phyloP scores from a whole-genome alignment of 148 eudicot species.

The Vaccinium myrtillus region DNA sequence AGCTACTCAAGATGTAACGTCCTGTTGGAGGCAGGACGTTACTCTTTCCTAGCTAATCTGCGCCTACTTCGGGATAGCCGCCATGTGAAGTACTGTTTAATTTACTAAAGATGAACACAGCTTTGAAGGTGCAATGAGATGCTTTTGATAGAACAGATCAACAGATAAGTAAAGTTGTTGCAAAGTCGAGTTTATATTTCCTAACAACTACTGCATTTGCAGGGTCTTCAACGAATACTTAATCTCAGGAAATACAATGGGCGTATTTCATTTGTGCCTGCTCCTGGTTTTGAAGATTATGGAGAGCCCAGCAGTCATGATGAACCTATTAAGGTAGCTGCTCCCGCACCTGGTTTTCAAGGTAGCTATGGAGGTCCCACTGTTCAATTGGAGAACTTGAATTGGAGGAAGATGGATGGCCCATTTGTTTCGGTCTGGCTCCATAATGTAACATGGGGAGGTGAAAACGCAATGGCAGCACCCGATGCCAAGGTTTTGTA shows the following conservation, averaged over 20 bases:
- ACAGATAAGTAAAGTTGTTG: not conserved
- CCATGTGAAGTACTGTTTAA: not conserved
- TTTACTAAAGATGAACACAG: not conserved
- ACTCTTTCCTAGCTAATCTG: too few species aligned
- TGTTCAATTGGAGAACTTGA: slow-evolving; percentile 36
- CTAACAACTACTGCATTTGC: slow-evolving; percentile 11
- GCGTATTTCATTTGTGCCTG: slow-evolving; percentile 73
- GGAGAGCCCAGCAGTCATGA: slow-evolving; percentile 43
- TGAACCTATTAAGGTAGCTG: slow-evolving; percentile 22
- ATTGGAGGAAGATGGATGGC: slow-evolving; percentile 80
- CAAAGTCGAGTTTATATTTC: not conserved
- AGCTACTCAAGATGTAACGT: too few species aligned
- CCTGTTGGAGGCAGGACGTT: too few species aligned
- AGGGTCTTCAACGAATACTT: slow-evolving; percentile 74
- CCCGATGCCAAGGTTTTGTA: slow-evolving; percentile 81
- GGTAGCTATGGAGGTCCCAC: slow-evolving; percentile 57
- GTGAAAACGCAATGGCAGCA: slow-evolving; percentile 79
- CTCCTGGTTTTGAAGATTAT: slow-evolving; percentile 67
- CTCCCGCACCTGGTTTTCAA: not conserved
- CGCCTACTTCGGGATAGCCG: too few species aligned
- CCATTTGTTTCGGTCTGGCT: slow-evolving; percentile 93
- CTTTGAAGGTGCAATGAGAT: slow-evolving; percentile 8
- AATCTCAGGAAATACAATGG: slow-evolving; percentile 77
- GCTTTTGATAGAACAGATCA: not conserved
- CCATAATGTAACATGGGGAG: slow-evolving; percentile 94